Base-by-base conservation (phyloP, 2,329 filamentous ascomycete species). In the Stagonosporopsis cucurbitacearum region DNA sequence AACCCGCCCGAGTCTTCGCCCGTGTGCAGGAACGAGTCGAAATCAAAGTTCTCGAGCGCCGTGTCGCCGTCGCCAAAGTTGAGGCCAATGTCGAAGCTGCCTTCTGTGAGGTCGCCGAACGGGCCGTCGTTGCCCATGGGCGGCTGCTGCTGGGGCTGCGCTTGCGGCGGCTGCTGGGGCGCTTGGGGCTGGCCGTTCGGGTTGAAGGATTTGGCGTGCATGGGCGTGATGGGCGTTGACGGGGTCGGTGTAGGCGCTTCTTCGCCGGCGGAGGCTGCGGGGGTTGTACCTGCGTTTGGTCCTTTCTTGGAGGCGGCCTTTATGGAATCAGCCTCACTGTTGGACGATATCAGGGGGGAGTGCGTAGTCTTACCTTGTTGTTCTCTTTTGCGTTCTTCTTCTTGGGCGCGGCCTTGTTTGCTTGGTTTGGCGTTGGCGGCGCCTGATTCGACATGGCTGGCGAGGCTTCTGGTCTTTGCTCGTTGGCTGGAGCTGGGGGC, bases 391-490 rank as follows among this genome's bases (percentile, higher is more conserved):
- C 88, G 5, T 78, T 79, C 80, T 91, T 90, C 83, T 94, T 94
- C 62, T 91, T 92, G 1, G 89, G 88, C 30, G 85, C 87, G 4
- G 88, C 77, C 79, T 94, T 94, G 70, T 87, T 88, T 1, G 80
- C 75, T 70, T 91, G 89, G 47, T 86, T 87, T 1, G 91, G 91
- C 4, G 91, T 95, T 1, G 90, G 90, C 1, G 91, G 90, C 32
- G 88, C 88, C 44, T 67, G 64, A 41, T 78, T 71, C 23, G 75
- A 74, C 58, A 78, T 77, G 32, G 77, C 75, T 17, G 80, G 80
- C 54, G 80, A 81, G 46, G 80, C 80, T 48, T 81, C 77, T 11
- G 79, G 78, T 25, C 78, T 71, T 46, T 76, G 74, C 46, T 76
- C 73, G 53, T 68, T 75, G 26, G 72, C 65, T n/a, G 76, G 70